phyloP scores from a whole-genome alignment of 129 eudicot species.

The Pittosporum tobira region DNA sequence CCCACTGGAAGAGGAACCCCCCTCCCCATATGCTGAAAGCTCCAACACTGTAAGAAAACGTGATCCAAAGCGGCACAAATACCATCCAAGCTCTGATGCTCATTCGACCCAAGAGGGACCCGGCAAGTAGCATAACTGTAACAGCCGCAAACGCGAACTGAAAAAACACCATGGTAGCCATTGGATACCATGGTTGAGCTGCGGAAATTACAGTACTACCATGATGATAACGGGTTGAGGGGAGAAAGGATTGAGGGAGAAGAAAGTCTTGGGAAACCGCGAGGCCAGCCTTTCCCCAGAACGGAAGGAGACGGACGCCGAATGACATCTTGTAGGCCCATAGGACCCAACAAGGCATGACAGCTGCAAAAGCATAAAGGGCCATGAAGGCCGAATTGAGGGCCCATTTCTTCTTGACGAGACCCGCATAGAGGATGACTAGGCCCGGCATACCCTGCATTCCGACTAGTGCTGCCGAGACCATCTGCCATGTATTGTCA shows the following conservation, averaged over 20 bases:
- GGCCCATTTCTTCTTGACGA: conserved; percentile 24
- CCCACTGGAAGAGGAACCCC: conserved; percentile 18
- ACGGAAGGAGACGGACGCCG: conserved; percentile 18
- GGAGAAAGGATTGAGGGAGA: conserved; percentile 13
- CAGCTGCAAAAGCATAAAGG: conserved; percentile 22
- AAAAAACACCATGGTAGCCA: conserved; percentile 22
- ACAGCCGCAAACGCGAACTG: conserved; percentile 20
- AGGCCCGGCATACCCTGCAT: conserved; percentile 17
- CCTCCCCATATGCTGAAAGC: conserved; percentile 19
- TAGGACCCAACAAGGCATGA: conserved; percentile 22
- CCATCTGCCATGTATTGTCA: conserved; percentile 20
- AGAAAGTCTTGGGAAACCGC: conserved; percentile 16
- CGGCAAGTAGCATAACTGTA: conserved; percentile 20
- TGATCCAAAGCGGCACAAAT: conserved; percentile 15
- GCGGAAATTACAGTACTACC: conserved; percentile 7
- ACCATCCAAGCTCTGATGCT: conserved; percentile 19
- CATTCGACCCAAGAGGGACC: conserved; percentile 19
- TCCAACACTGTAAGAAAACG: conserved; percentile 15
- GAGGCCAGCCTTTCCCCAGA: conserved; percentile 19
- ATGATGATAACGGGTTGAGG: conserved; percentile 7
- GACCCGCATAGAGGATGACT: conserved; percentile 19
- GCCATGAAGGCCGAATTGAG: conserved; percentile 25
- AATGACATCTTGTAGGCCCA: conserved; percentile 26
- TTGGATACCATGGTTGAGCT: conserved; percentile 10
- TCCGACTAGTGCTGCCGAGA: conserved; percentile 14